Base-by-base conservation (phyloP, 306 rosid species). In the Corylus avellana region DNA sequence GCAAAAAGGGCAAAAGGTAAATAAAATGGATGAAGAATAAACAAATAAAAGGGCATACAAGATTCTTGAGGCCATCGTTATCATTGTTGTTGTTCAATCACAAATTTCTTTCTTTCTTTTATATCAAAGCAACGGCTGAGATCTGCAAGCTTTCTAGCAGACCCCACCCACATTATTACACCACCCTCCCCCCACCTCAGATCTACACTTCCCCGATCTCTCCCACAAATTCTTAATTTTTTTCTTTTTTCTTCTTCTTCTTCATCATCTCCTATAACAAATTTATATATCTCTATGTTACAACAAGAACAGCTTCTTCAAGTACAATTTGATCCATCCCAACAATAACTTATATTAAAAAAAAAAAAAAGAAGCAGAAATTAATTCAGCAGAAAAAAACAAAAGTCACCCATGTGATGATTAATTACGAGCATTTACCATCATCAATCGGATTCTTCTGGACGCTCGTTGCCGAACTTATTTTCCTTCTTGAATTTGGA, bases 81-180 rank as follows among this genome's bases (percentile, higher is more conserved):
- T 80, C 49, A 17, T 74, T 83, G 69, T 56, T 35, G 61, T 61
- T 77, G 79, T 75, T 77, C 74, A 74, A 69, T 81, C 78, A 84
- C 77, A 77, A 73, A n/a, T 72, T 44, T 62, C 8, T 39, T 29
- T 42, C 8, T 48, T 13, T 61, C n/a, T n/a, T 68, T 42, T 10
- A 44, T 48, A 18, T 46, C 56, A 64, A 35, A 12, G 11, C 70
- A 64, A 35, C 35, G 87, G 90, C 73, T 85, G 81, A 82, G 84
- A 85, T 85, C 88, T 56, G 74, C 87, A 35, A 1, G 69, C 87
- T 57, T 85, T 14, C 12, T 14, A 71, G 88, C 55, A 75, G 87
- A 85, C 75, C 88, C 80, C 88, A 82, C 85, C 72, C 48, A 75
- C 35, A 73, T 80, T 88, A 85, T 88, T 85, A 80, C 88, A 84